These are phyloP conservation scores for Candida tibetensis DNA, from an alignment of 805 yeast genomes.

Conservation along the genomic window DNA sequence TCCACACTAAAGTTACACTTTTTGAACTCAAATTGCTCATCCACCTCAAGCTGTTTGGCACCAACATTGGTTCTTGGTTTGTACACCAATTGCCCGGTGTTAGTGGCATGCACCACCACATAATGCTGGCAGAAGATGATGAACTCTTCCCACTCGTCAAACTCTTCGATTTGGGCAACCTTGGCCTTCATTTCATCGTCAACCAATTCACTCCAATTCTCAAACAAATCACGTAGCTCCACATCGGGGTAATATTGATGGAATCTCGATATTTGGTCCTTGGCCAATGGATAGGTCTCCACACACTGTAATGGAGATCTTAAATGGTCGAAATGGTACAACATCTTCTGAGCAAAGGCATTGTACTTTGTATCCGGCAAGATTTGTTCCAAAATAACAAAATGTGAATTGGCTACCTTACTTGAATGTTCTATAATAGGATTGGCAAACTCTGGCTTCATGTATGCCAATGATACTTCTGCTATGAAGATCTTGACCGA, in stretches of 20 bases:
- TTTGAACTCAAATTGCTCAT: neutral
- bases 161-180: conserved; percentile 56
- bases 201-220: conserved; percentile 54
- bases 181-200: conserved; percentile 32
- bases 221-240: conserved; percentile 53
- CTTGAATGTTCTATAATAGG: conserved; percentile 51
- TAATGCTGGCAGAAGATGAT: conserved; percentile 74
- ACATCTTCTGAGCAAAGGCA: conserved; percentile 73
- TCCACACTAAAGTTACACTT: conserved; percentile 12
- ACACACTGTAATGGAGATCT: conserved; percentile 71
- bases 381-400: conserved; percentile 67
- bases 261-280: conserved; percentile 53
- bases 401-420: conserved; percentile 50
- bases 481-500: conserved; percentile 63
- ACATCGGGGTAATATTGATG: conserved; percentile 44
- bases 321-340: conserved; percentile 63
- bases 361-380: conserved; percentile 61
- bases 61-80: neutral
- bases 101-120: conserved; percentile 62
- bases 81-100: conserved; percentile 19
- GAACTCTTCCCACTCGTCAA: conserved; percentile 86
- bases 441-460: conserved; percentile 67
- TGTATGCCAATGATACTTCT: conserved; percentile 80
- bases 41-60: neutral
- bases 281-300: conserved; percentile 48